Evolutionary conservation across 805 yeast genomes (phyloP).

Genomic region (Candida maesae): DNA sequence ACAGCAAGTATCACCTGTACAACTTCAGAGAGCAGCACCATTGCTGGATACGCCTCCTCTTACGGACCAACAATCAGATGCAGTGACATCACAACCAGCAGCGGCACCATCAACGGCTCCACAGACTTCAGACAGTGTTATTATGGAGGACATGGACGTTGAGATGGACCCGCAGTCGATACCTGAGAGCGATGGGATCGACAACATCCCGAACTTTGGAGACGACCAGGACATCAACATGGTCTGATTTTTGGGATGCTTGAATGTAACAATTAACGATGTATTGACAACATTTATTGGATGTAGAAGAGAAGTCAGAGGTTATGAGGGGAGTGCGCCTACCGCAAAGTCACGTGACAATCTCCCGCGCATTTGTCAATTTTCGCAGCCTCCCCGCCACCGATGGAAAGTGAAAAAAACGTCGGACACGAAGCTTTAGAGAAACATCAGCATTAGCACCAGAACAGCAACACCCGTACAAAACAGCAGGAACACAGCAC

Average conservation of each 20-base stretch:
- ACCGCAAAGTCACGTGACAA: no score
- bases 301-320: not conserved
- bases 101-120: not conserved
- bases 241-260: no score
- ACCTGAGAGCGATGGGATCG: constrained; percentile 8
- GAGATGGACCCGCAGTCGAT: constrained; percentile 9
- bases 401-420: constrained; percentile 15
- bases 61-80: not conserved
- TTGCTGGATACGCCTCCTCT: not conserved
- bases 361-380: no score
- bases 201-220: constrained; percentile 3
- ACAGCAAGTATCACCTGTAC: not conserved
- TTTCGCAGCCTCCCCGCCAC: constrained; percentile 1
- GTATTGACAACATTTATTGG: no score
- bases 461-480: not conserved
- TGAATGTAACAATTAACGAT: no score
- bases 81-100: not conserved
- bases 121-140: not conserved
- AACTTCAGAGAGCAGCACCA: no score
- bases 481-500: no score
- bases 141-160: constrained; percentile 2
- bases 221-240: constrained; percentile 5
- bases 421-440: constrained; percentile 1
- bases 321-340: no score
- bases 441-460: not conserved